These are phyloP conservation scores for Verticillium nubilum DNA, from an alignment of 2,329 filamentous ascomycete genomes.

Conservation along the genomic window DNA sequence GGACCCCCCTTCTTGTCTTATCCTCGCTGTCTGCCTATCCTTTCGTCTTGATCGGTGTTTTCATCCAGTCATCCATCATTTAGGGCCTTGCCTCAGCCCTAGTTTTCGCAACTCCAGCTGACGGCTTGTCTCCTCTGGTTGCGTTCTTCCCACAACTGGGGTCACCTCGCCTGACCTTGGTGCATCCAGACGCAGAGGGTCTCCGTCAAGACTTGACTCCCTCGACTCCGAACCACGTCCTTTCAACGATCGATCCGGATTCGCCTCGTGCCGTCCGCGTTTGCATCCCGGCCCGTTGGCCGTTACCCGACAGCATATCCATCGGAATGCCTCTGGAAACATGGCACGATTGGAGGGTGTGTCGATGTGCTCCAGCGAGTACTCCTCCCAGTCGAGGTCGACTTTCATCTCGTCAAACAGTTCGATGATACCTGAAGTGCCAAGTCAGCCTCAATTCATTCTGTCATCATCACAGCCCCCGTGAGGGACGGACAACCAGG, in stretches of 20 bases:
- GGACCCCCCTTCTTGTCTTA: background rate
- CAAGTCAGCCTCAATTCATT: background rate
- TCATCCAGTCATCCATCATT: background rate
- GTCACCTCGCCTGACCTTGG: background rate
- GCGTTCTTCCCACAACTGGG: background rate
- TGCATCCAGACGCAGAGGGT: background rate
- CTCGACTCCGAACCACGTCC: slow-evolving; percentile 9
- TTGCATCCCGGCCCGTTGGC: slow-evolving; percentile 8
- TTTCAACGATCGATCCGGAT: slow-evolving; percentile 10
- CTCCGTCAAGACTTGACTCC: slow-evolving; percentile 4
- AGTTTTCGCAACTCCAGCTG: background rate
- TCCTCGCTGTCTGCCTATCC: background rate
- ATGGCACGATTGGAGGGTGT: slow-evolving; percentile 8
- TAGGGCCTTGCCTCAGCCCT: background rate
- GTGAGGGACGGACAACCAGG: background rate
- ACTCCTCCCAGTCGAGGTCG: slow-evolving; percentile 3
- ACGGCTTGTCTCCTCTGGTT: background rate
- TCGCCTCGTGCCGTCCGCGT: slow-evolving; percentile 9
- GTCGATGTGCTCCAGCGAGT: slow-evolving; percentile 8
- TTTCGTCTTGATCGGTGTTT: background rate
- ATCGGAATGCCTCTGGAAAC: slow-evolving; percentile 11
- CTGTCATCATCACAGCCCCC: background rate
- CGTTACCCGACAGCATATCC: slow-evolving; percentile 9
- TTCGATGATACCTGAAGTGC: slow-evolving; percentile 7
- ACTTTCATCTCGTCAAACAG: slow-evolving; percentile 9